Conservation (phyloP, 176 grass and related monocot genomes). For the Zoysia japonica region DNA sequence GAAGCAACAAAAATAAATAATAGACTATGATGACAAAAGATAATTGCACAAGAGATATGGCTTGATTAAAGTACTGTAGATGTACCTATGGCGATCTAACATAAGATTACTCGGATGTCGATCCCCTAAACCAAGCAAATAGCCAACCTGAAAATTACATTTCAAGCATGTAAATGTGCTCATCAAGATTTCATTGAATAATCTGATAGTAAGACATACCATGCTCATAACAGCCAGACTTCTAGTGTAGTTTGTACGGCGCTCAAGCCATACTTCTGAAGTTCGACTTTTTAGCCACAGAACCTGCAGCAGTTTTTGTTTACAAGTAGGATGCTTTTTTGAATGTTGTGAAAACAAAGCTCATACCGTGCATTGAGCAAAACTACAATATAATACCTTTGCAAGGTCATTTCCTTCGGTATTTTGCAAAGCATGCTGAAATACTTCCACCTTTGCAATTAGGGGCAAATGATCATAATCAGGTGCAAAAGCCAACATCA, state of each 20-base stretch:
- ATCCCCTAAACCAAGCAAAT: conserved; percentile 96
- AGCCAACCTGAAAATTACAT: conserved; percentile 71
- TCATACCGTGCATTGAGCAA: not conserved
- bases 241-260: conserved; percentile 94
- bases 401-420: conserved; percentile 94
- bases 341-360: not conserved
- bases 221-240: conserved; percentile 99
- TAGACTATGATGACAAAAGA: conserved; percentile 14
- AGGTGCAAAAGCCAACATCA: conserved; percentile 94
- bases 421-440: conserved; percentile 91
- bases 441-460: conserved; percentile 96
- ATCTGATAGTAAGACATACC: conserved; percentile 55
- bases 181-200: conserved; percentile 16
- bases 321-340: conserved; percentile 6
- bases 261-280: conserved; percentile 96
- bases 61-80: not conserved
- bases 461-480: conserved; percentile 95
- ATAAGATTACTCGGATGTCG: conserved; percentile 99
- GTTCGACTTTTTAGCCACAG: conserved; percentile 96
- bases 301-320: conserved; percentile 61
- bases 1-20: conserved; percentile 44
- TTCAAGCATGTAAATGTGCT: conserved; percentile 32
- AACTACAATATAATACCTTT: conserved; percentile 60
- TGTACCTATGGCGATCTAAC: conserved; percentile 85
- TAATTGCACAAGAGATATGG: not conserved